A percentile compares a stretch with the other conserved stretches of the same genome.
Evolutionary conservation across 2,329 filamentous ascomycete genomes (phyloP).

Genomic region (Pseudovirgaria hyperparasitica): DNA sequence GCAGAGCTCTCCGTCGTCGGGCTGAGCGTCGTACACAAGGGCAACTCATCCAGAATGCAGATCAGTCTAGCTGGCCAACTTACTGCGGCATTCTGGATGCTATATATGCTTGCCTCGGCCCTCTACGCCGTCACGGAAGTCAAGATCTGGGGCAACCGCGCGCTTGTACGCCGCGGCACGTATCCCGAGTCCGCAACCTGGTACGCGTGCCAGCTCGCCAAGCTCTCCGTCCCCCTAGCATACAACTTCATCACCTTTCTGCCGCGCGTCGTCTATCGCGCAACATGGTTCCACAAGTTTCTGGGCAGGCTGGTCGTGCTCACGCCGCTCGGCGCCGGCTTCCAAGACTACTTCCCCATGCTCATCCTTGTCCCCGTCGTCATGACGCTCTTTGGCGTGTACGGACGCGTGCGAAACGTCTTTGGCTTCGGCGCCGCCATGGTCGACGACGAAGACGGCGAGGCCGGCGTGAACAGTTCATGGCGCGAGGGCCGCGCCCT

Average conservation of each 20-base stretch:
- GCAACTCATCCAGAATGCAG: constrained; percentile 55
- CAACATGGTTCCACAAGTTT: constrained; percentile 79
- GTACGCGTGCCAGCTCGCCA: constrained; percentile 87
- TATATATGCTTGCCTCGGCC: constrained; percentile 91
- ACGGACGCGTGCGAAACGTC: constrained; percentile 63
- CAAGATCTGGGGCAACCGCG: constrained; percentile 94
- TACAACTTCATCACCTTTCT: constrained; percentile 97
- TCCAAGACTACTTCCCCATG: constrained; percentile 79
- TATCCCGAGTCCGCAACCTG: constrained; percentile 89
- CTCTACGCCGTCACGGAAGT: constrained; percentile 81
- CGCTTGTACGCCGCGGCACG: constrained; percentile 79
- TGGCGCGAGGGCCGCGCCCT: constrained; percentile 89
- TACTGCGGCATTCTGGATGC: constrained; percentile 74
- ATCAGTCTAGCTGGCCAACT: constrained; percentile 80
- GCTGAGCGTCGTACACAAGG: constrained; percentile 61
- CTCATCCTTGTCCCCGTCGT: constrained; percentile 76
- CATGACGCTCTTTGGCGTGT: constrained; percentile 80
- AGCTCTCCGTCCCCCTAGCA: constrained; percentile 78
- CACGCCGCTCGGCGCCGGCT: constrained; percentile 68
- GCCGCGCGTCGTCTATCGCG: constrained; percentile 54
- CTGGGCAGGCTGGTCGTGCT: constrained; percentile 73
- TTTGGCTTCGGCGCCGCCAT: constrained; percentile 71
- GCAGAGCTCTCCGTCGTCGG: constrained; percentile 61
- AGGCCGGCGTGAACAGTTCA: constrained; percentile 52
- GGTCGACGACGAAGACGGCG: constrained; percentile 58